Conservation (phyloP, 1,139 yeast species). For the Yamadazyma blattariae region DNA sequence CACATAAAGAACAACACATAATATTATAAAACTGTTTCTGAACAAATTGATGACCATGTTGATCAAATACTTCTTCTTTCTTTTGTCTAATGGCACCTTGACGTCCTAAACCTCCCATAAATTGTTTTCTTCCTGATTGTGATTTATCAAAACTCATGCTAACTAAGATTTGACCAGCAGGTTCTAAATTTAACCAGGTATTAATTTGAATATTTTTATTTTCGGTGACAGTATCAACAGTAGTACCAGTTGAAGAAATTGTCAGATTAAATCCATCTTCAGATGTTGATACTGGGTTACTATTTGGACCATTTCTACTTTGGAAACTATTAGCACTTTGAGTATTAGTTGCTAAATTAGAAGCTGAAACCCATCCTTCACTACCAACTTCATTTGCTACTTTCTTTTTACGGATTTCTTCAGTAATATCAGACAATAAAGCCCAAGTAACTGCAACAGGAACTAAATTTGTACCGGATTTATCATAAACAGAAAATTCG, state of each 20-base stretch:
- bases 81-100: constrained; percentile 97
- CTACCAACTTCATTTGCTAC: constrained; percentile 71
- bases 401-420: constrained; percentile 87
- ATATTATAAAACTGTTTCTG: constrained; percentile 94
- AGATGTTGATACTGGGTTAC: neutral
- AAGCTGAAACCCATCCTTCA: constrained; percentile 88
- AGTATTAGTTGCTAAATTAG: constrained; percentile 38
- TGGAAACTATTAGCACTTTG: constrained; percentile 1
- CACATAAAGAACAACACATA: constrained; percentile 97
- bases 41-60: constrained; percentile 95
- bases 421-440: constrained; percentile 84
- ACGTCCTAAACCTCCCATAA: constrained; percentile 82
- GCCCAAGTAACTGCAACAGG: constrained; percentile 97
- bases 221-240: neutral
- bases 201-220: constrained; percentile 40
- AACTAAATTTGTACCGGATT: constrained; percentile 57
- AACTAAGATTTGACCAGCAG: constrained; percentile 84
- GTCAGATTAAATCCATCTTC: neutral
- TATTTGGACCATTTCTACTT: neutral
- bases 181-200: constrained; percentile 92
- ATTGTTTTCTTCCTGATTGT: constrained; percentile 50
- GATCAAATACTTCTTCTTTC: constrained; percentile 92
- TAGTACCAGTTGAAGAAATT: neutral
- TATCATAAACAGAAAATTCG: constrained; percentile 84
- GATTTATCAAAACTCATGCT: constrained; percentile 76